A percentile compares a stretch with the other conserved stretches of the same genome.
Evolutionary conservation across 164 flowering plant genomes (phyloP).

Genomic region (Umbilicus rupestris): DNA sequence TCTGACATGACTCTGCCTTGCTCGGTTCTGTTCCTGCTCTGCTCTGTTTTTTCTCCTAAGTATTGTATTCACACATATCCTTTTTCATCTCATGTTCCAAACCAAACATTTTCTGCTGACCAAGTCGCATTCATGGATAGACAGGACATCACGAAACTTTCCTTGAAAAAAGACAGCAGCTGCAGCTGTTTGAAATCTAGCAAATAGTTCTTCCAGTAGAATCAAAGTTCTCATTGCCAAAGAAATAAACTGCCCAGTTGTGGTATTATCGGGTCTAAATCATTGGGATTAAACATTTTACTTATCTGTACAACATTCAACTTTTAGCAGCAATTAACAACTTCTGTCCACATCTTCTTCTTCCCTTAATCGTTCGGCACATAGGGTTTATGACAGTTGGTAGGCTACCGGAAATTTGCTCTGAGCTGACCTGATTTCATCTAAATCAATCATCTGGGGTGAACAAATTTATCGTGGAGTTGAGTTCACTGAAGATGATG

Average conservation of each 20-base stretch:
- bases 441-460: neutral
- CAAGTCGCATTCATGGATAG: too few relatives aligned
- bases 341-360: neutral
- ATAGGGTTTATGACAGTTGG: neutral
- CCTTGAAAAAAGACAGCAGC: too few relatives aligned
- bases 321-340: neutral
- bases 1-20: too few relatives aligned
- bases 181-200: too few relatives aligned
- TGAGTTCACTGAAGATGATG: slow-evolving; percentile 14
- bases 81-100: too few relatives aligned
- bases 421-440: neutral
- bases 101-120: too few relatives aligned
- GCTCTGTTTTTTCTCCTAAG: too few relatives aligned
- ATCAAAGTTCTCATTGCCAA: neutral
- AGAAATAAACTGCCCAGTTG: too few relatives aligned
- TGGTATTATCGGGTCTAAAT: neutral
- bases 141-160: too few relatives aligned
- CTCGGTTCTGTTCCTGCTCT: too few relatives aligned
- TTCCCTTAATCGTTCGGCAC: neutral
- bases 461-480: slow-evolving; percentile 6
- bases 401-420: neutral
- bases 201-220: too few relatives aligned
- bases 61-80: too few relatives aligned
- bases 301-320: neutral
- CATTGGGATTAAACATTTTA: neutral